Evolutionary conservation across 1,139 yeast genomes (phyloP).

Genomic region (Magnusiomyces clavatus): DNA sequence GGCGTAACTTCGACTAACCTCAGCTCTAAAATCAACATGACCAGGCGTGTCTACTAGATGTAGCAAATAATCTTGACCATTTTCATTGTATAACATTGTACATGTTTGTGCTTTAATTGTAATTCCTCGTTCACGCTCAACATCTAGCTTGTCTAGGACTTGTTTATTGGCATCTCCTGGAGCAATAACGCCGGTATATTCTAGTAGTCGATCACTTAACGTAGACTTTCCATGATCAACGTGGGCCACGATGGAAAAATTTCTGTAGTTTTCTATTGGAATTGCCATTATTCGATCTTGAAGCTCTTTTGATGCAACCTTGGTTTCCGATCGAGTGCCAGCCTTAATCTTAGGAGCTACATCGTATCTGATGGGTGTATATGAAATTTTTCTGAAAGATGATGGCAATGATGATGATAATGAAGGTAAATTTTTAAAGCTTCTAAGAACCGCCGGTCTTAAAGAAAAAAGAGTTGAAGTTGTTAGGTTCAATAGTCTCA

Average conservation of each 20-base stretch:
- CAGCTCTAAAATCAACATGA: slow-evolving; percentile 93
- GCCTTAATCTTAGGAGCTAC: background rate
- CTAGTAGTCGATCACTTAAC: slow-evolving; percentile 75
- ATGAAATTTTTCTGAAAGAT: too few relatives aligned
- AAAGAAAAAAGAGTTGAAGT: too few relatives aligned
- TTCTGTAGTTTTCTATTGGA: slow-evolving; percentile 76
- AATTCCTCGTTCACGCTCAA: slow-evolving; percentile 91
- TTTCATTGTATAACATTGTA: slow-evolving; percentile 76
- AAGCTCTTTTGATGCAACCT: slow-evolving; percentile 14
- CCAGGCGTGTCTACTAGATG: slow-evolving; percentile 98
- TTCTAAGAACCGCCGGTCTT: too few relatives aligned
- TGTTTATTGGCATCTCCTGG: slow-evolving; percentile 63
- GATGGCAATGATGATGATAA: too few relatives aligned
- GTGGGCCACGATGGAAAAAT: slow-evolving; percentile 93
- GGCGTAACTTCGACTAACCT: slow-evolving; percentile 88
- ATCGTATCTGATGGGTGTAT: too few relatives aligned
- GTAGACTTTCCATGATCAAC: slow-evolving; percentile 99
- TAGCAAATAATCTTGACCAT: slow-evolving; percentile 64
- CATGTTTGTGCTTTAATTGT: slow-evolving; percentile 97
- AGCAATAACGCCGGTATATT: slow-evolving; percentile 81
- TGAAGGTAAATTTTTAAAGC: too few relatives aligned
- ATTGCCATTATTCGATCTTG: slow-evolving; percentile 56
- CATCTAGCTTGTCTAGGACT: slow-evolving; percentile 86
- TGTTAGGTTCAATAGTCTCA: too few relatives aligned
- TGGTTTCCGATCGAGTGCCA: slow-evolving; percentile 1